Evolutionary conservation across 1,284 basidiomycete species (phyloP), one percentile per base, ranked within the genome.

Genomic region (Exsudoporus floridanus): DNA sequence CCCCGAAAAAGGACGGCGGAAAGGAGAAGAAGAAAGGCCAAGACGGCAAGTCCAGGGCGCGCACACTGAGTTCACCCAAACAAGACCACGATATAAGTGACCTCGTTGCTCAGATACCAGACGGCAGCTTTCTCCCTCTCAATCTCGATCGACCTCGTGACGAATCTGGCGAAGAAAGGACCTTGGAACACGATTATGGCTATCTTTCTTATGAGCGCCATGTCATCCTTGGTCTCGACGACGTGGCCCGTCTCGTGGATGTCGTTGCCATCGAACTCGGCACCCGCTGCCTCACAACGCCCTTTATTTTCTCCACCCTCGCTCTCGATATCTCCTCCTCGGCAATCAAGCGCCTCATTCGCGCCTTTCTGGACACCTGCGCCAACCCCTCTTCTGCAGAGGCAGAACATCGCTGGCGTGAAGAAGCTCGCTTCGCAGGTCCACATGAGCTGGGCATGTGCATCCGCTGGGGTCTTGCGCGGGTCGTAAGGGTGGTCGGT

Each of bases 391-490:
- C 70, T 40, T 70, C 70, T 33, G 62, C 71, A 36, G 78, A 80
- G 40, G 78, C 77, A 14, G 83, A 86, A 53, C 60, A 61, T 45
- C 76, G 74, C 46, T 94, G 90, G 84, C 74, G 77, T 33, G 86
- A 92, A 63, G 92, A 95, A 67, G 83, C 90, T 5, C 73, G 76
- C 46, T 89, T 94, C 65, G 90, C 92, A 0, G 85, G 84, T 13
- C 87, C 91, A 21, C 86, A 93, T 56, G 91, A 94, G 64, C 75
- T 96, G 7, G 91, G 87, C 3, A 92, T 92, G 88, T 82, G 85
- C 59, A 75, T 94, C 21, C 82, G 92, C 9, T 95, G 92, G 92
- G 89, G 87, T 38, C 77, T 95, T 9, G 84, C 84, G 13, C 74
- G 90, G 38, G 81, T 90, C 48, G 79, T 89, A 50, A 66, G 87